These are phyloP conservation scores for Fistulifera pelliculosa DNA, from an alignment of 108 stramenopile genomes.

Conservation along the genomic window DNA sequence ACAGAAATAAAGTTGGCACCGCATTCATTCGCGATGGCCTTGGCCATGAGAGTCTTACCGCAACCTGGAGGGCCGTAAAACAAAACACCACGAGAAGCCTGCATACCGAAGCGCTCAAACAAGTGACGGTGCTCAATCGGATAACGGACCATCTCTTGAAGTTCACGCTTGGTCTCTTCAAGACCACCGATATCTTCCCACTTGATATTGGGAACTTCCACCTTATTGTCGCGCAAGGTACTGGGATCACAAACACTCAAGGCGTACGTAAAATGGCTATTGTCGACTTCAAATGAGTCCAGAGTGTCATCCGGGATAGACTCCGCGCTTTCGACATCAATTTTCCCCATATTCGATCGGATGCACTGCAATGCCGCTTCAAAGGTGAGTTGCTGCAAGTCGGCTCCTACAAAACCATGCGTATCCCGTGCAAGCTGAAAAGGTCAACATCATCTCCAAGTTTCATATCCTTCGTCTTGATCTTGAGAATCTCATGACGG, in stretches of 20 bases:
- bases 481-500: constrained; percentile 89
- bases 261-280: constrained; percentile 90
- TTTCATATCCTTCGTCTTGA: constrained; percentile 95
- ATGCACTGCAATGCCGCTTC: constrained; percentile 96
- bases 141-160: constrained; percentile 97
- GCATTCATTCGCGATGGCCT: constrained; percentile 99
- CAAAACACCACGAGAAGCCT: constrained; percentile 92
- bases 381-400: constrained; percentile 91
- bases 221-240: constrained; percentile 88
- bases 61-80: constrained; percentile 99
- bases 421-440: constrained; percentile 89
- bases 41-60: constrained; percentile 98
- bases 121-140: constrained; percentile 96
- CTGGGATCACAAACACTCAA: constrained; percentile 83
- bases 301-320: constrained; percentile 65
- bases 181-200: constrained; percentile 99
- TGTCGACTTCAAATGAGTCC: constrained; percentile 72
- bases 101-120: constrained; percentile 96
- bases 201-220: constrained; percentile 92
- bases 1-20: constrained; percentile 99
- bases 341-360: constrained; percentile 72
- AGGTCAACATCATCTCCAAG: constrained; percentile 76
- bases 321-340: constrained; percentile 82
- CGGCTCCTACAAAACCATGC: constrained; percentile 97
- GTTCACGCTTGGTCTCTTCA: constrained; percentile 97